Evolutionary conservation across 2,329 filamentous ascomycete species (phyloP), one percentile per base, ranked within the genome.

Genomic region (Cadophora luteo-olivacea): DNA sequence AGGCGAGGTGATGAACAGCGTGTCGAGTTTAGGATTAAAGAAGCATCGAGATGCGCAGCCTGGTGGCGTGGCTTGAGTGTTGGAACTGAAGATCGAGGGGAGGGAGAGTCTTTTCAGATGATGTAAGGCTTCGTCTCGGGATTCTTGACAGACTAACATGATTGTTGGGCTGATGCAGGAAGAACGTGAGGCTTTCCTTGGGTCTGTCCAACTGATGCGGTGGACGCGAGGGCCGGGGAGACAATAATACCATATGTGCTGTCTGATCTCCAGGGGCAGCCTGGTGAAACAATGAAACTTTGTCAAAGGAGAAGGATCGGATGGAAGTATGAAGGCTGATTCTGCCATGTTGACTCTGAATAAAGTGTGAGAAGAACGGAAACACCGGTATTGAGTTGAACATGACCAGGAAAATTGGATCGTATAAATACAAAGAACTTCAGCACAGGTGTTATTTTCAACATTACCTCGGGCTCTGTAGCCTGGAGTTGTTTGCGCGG

Each of bases 91-190:
- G 4, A 41, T 11, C 16, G 55, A 41, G 7, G 36, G 55, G 1
- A 60, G n/a, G 19, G 19, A 22, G 1, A 60, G 55, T 19, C 24
- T 11, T 41, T 60, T 48, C 7, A 48, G 25, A 19, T 48, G 38
- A 11, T 45, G 36, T 2, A 61, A 38, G 2, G 58, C 22, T 61
- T 61, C 58, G 16, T 4, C 32, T n/a, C 58, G 33, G 12, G 58
- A 24, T 22, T 48, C 38, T n/a, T 32, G 24, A 9, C 12, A 48
- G 4, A 48, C 38, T 14, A 12, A 48, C 58, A 61, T 61, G 24
- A 61, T 48, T 8, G 11, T n/a, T 48, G 58, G 58, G n/a, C 58
- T 61, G 58, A 61, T 48, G 38, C 58, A 61, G 8, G 58, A 61
- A 4, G 58, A 61, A 22, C 58, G 58, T 19, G 25, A 8, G 9